Evolutionary conservation across 768 basidiomycete genomes (phyloP), one percentile per base, ranked within the genome.

Genomic region (Podaxis pistillaris): DNA sequence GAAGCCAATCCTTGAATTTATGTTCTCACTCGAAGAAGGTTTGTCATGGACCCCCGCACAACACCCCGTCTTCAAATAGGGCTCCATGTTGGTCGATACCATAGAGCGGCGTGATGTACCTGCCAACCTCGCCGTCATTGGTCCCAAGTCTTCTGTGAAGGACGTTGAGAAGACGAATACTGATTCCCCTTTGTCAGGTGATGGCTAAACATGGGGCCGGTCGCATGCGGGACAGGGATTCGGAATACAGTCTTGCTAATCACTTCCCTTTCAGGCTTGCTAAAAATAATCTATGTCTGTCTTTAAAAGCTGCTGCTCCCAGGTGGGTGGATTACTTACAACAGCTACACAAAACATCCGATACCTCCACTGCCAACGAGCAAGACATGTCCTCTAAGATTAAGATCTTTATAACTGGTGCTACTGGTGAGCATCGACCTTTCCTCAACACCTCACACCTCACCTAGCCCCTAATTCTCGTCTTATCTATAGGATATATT

Each of bases 351-450:
- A 9, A 8, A 44, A 28, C 12, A 8, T 19, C 56, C 12, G 19
- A 24, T 37, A 19, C 36, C 13, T 41, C 40, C 44, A 28, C 7
- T 5, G 0, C 38, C n/a, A 13, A 24, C 30, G 30, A 19, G 13
- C 15, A 54, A 56, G 63, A 51, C 49, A 72, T 69, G 71, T 58
- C 71, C 33, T 62, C 68, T 36, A 76, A 73, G 65, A 64, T 58
- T 47, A 71, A 75, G 30, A 75, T 83, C 37, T 75, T 83, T 61
- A 61, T 83, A 55, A 76, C 76, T 49, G 80, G 81, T 40, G 79
- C 75, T 19, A 82, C 81, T 9, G 81, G 82, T 78, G 62, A 44
- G 71, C 17, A 12, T 51, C 4, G 26, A 19, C 47, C 47, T 11
- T 8, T 22, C 24, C 7, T 49, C 4, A 7, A 41, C 40, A 41